Base-by-base conservation (phyloP, 257 asterid genomes). In the Avicennia marina region DNA sequence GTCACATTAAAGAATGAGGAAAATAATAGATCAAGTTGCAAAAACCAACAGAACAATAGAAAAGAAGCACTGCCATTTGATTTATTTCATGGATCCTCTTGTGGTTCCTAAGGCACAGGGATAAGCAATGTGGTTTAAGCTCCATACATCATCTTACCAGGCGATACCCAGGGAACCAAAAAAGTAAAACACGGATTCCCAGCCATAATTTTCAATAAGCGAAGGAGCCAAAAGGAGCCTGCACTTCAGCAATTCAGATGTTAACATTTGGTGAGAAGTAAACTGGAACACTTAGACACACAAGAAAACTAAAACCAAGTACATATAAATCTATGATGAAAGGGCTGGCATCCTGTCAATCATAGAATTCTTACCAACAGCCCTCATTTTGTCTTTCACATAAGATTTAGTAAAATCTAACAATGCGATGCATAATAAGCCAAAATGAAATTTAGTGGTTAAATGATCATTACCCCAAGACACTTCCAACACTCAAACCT, bases 161-260 rank as follows among this genome's bases (percentile, higher is more conserved):
- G 86, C 87, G 68, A 91, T 54, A 60, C 98, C 98, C 22, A 88
- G 74, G 39, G 77, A 67, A 54, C 94, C 95, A 72, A 91, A 91
- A 65, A 83, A 62, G 82, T 83, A 79, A 74, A 91, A 91, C 13
- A 91, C 97, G 24, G 95, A 91, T 46, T 71, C 96, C 98, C 98
- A 91, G 15, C 96, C 95, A 66, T 67, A 91, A 74, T 58, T 80
- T 69, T 78, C 77, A 53, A 91, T 91, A 12, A 91, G 67, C 0
- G 95, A 90, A 66, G 97, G 98, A 73, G 97, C 98, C 72, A 85
- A 82, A 53, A 91, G 83, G 69, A 91, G 95, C 76, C 98, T 88
- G 87, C 80, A 75, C 74, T 63, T 58, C 10, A 29, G 8, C 34
- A 4, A 29, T 29, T 4, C 34, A 8, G 8, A 8, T 29, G 34